Evolutionary conservation across 1,284 basidiomycete species (phyloP).

Genomic region (Lignosus rhinocerotis): DNA sequence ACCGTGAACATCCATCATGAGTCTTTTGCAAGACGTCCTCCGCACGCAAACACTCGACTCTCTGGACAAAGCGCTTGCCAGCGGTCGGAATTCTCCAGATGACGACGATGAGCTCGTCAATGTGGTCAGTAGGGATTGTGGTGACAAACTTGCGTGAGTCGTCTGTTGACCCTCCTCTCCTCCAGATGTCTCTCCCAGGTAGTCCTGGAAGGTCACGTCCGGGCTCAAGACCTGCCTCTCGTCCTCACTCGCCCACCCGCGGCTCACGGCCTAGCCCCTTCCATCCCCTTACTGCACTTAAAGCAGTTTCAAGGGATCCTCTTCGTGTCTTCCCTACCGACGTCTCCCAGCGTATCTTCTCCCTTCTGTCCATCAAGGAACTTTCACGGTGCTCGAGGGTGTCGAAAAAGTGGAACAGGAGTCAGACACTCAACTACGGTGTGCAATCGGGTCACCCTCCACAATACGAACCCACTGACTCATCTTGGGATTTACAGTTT

Average conservation of each 20-base stretch:
- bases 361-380: conserved; percentile 60
- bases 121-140: conserved; percentile 53
- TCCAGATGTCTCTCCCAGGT: conserved; percentile 64
- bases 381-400: conserved; percentile 79
- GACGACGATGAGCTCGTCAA: conserved; percentile 78
- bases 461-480: not conserved
- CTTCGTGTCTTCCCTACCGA: conserved; percentile 78
- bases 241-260: conserved; percentile 62
- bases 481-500: conserved; percentile 52
- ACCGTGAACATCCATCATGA: conserved; percentile 46
- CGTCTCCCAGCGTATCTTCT: conserved; percentile 76
- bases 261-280: conserved; percentile 47
- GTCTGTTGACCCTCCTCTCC: not conserved
- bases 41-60: conserved; percentile 56
- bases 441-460: conserved; percentile 28
- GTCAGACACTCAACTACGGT: conserved; percentile 90
- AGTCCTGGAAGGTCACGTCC: conserved; percentile 40
- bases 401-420: conserved; percentile 83
- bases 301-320: conserved; percentile 50
- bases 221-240: conserved; percentile 51
- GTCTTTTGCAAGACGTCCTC: conserved; percentile 72
- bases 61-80: conserved; percentile 42
- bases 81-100: conserved; percentile 39
- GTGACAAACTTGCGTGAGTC: too few species aligned
- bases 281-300: conserved; percentile 32